Evolutionary conservation across 1,284 basidiomycete genomes (phyloP), one percentile per base, ranked within the genome.

Genomic region (Ustilago vetiveriae): DNA sequence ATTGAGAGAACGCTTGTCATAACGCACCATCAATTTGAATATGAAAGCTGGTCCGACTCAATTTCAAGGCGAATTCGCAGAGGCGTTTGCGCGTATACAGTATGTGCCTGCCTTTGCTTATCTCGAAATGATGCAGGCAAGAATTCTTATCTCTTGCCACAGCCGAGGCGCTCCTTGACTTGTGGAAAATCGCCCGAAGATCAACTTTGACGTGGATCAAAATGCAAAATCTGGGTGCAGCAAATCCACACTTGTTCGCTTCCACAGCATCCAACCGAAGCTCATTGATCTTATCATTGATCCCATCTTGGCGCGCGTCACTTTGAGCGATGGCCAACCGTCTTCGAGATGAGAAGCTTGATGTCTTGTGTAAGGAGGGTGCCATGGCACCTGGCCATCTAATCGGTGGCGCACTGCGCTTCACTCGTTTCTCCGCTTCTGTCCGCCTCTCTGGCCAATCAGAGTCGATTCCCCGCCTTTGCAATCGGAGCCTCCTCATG

Each of bases 351-450:
- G n/a, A n/a, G n/a, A n/a, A n/a, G n/a, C n/a, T n/a, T n/a, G n/a
- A n/a, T n/a, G n/a, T n/a, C n/a, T n/a, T n/a, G n/a, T n/a, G n/a
- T 29, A 6, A 29, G 27, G 13, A 29, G 13, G 27, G 27, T 22
- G 38, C 21, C 36, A 24, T 22, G n/a, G 16, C 24, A 14, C 16
- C 14, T 16, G 10, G 17, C 27, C 21, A 54, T 63, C 60, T 63
- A 56, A 63, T 63, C 60, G 29, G 8, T 46, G 17, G 26, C 36
- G 33, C 33, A 16, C 14, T 37, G 36, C 21, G 13, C 16, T 26
- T 41, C 16, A 4, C 36, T 35, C 32, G 24, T 47, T 63, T 63
- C 59, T 49, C 59, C 52, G 59, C 59, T 39, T 64, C 60, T 64
- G 30, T 37, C 53, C 60, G 60, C 36, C 19, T 29, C 29, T 22